phyloP scores from a whole-genome alignment of 176 grass and related monocot genomes.

The Elaeis guineensis region DNA sequence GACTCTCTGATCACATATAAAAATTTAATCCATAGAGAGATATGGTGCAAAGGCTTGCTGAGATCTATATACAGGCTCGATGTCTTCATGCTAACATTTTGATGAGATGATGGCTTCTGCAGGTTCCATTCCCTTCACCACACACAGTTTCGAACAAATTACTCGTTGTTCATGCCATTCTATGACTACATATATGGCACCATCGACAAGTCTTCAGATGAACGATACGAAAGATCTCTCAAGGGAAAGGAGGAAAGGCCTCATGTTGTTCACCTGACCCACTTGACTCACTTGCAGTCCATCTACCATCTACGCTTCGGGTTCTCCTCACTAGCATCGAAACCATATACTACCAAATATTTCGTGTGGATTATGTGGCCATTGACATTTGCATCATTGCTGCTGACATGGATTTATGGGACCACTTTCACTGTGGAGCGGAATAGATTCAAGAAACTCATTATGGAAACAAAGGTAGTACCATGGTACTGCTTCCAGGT shows the following conservation, averaged over 20 bases:
- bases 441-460: slow-evolving; percentile 33
- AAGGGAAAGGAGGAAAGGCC: slow-evolving; percentile 11
- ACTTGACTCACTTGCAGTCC: slow-evolving; percentile 38
- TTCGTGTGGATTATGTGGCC: background rate
- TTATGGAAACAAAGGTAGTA: slow-evolving; percentile 43
- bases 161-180: slow-evolving; percentile 68
- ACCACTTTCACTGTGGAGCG: slow-evolving; percentile 26
- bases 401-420: slow-evolving; percentile 14
- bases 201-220: slow-evolving; percentile 45
- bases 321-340: slow-evolving; percentile 37
- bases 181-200: slow-evolving; percentile 67
- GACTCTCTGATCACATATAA: too few relatives aligned
- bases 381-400: background rate
- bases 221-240: slow-evolving; percentile 40
- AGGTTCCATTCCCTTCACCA: slow-evolving; percentile 77
- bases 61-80: too few relatives aligned
- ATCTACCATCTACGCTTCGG: slow-evolving; percentile 38
- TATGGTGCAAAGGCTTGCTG: too few relatives aligned
- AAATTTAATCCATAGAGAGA: too few relatives aligned
- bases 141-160: slow-evolving; percentile 66
- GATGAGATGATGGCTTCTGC: background rate
- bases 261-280: slow-evolving; percentile 71
- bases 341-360: slow-evolving; percentile 10
- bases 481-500: slow-evolving; percentile 49
- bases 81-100: background rate